Evolutionary conservation across 1,139 yeast species (phyloP).

Genomic region (Protomyces lactucae-debilis): DNA sequence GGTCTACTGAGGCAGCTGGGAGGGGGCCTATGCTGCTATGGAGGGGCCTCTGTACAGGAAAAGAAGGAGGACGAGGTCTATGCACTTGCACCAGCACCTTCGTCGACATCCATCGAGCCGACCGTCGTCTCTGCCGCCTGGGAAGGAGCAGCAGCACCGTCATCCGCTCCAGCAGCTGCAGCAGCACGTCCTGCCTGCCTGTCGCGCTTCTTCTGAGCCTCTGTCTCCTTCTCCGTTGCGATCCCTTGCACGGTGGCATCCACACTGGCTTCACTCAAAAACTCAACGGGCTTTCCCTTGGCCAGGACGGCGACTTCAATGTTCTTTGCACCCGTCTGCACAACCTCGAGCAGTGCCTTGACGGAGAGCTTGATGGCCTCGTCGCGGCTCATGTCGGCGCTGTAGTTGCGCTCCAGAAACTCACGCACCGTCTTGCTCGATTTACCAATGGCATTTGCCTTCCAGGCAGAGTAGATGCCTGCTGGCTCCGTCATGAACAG

Average conservation of each 20-base stretch:
- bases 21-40: no score
- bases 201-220: constrained; percentile 73
- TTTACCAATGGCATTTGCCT: constrained; percentile 95
- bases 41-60: no score
- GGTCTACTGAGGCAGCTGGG: no score
- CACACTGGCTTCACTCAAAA: constrained; percentile 62
- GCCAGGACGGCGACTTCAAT: constrained; percentile 86
- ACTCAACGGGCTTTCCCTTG: constrained; percentile 51
- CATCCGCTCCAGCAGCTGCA: background rate
- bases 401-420: constrained; percentile 85
- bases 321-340: constrained; percentile 95
- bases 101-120: background rate
- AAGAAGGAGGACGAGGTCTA: background rate
- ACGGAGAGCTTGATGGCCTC: constrained; percentile 77
- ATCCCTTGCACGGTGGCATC: constrained; percentile 72
- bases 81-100: background rate
- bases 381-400: constrained; percentile 64
- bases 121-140: background rate
- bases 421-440: constrained; percentile 93
- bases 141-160: constrained; percentile 3
- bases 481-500: constrained; percentile 95
- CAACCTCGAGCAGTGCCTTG: constrained; percentile 86
- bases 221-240: constrained; percentile 86
- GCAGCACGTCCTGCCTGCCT: constrained; percentile 15
- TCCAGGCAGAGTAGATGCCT: constrained; percentile 98